Conservation (phyloP, 306 rosid species). For the Lathyrus oleraceus region DNA sequence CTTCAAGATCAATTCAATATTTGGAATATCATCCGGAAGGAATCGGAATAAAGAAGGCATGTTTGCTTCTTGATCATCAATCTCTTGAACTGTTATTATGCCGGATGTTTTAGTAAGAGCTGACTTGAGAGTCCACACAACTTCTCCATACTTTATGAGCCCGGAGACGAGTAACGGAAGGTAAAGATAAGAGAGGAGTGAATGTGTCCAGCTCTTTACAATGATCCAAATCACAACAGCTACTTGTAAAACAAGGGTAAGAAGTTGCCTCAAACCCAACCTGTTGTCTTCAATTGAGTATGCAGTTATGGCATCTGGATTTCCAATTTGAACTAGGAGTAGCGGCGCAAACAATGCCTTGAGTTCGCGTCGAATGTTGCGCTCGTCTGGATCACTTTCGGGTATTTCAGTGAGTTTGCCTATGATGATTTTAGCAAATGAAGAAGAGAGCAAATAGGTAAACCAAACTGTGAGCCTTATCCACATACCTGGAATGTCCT, state of each 20-base stretch:
- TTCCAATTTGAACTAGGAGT: conserved; percentile 65
- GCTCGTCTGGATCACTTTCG: conserved; percentile 38
- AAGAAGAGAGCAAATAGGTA: conserved; percentile 52
- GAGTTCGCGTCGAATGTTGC: conserved; percentile 46
- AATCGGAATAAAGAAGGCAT: conserved; percentile 47
- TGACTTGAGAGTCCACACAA: conserved; percentile 64
- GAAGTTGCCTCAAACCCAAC: conserved; percentile 57
- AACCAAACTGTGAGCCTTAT: conserved; percentile 60
- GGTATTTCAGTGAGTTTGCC: conserved; percentile 66
- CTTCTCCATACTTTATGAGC: conserved; percentile 64
- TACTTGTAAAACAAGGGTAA: conserved; percentile 54
- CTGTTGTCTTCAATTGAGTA: conserved; percentile 66
- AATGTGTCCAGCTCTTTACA: conserved; percentile 59
- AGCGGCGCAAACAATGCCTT: conserved; percentile 60
- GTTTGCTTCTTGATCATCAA: conserved; percentile 46
- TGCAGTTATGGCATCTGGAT: conserved; percentile 68
- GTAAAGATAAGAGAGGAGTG: conserved; percentile 54
- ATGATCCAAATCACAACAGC: conserved; percentile 53
- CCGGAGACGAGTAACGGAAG: conserved; percentile 58
- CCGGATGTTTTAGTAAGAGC: conserved; percentile 49
- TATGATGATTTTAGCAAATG: conserved; percentile 51
- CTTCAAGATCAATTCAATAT: conserved; percentile 52
- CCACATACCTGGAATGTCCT: conserved; percentile 51
- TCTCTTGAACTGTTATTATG: conserved; percentile 44
- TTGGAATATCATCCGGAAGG: conserved; percentile 47